phyloP scores from a whole-genome alignment of 1,139 yeast genomes.

The Kodamaea plutei region DNA sequence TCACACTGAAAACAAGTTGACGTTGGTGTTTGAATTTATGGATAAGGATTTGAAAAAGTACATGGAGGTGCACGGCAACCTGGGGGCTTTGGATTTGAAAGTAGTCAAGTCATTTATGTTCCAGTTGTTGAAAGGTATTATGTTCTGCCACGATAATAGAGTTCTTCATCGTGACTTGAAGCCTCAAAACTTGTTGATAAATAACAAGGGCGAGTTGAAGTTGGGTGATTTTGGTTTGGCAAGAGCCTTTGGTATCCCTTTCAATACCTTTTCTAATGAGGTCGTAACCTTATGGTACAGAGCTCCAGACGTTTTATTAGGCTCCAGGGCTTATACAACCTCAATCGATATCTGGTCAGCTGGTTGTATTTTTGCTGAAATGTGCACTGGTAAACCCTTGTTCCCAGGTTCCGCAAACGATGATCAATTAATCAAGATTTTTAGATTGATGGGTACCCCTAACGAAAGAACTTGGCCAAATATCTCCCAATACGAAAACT shows the following conservation, averaged over 20 bases:
- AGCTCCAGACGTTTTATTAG: conserved; percentile 95
- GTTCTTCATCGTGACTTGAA: conserved; percentile 93
- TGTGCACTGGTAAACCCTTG: conserved; percentile 96
- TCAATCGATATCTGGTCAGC: conserved; percentile 99
- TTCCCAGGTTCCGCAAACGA: conserved; percentile 97
- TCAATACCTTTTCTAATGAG: conserved; percentile 93
- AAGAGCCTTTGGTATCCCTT: conserved; percentile 97
- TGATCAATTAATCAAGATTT: conserved; percentile 85
- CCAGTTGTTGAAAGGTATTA: conserved; percentile 84
- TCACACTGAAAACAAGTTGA: conserved; percentile 92
- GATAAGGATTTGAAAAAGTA: conserved; percentile 90
- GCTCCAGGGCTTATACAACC: conserved; percentile 91
- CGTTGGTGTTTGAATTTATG: conserved; percentile 90
- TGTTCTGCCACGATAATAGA: conserved; percentile 92
- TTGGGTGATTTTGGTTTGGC: conserved; percentile 98
- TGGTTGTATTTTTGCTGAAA: conserved; percentile 96
- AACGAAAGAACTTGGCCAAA: conserved; percentile 96
- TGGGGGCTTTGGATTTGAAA: conserved; percentile 75
- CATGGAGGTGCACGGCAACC: conserved; percentile 85
- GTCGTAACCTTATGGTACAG: conserved; percentile 98
- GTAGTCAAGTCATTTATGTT: conserved; percentile 89
- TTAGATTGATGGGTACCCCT: conserved; percentile 94
- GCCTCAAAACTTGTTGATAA: conserved; percentile 90
- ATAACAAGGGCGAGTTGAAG: conserved; percentile 83
- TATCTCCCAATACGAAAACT: conserved; percentile 80